Evolutionary conservation across 2,329 filamentous ascomycete genomes (phyloP).

Genomic region (Alternaria angustiovoidea): DNA sequence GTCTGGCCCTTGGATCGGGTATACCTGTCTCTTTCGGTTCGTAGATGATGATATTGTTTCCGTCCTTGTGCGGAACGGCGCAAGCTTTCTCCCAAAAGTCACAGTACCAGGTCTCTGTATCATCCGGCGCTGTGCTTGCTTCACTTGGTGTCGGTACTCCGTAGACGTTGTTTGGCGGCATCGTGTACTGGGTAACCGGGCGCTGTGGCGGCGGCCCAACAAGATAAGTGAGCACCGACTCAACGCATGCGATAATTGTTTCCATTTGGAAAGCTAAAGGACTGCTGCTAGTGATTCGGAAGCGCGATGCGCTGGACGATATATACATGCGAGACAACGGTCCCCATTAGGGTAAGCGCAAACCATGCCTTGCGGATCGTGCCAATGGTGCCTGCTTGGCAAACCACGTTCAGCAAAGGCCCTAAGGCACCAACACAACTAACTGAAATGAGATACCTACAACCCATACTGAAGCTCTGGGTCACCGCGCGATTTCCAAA

Average conservation of each 20-base stretch:
- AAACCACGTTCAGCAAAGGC: background rate
- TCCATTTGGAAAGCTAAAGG: background rate
- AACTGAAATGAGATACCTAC: rapidly evolving
- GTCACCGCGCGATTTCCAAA: background rate
- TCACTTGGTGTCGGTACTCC: background rate
- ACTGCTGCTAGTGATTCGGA: rapidly evolving
- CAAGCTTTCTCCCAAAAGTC: background rate
- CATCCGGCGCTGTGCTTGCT: background rate
- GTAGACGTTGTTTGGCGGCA: background rate
- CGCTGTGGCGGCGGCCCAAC: background rate
- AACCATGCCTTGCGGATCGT: background rate
- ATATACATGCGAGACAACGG: background rate
- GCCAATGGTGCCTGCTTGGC: background rate
- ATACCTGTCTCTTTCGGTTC: background rate
- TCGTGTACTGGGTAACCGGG: background rate
- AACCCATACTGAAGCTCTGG: background rate
- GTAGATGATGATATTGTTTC: slow-evolving; percentile 2
- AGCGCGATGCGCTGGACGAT: background rate
- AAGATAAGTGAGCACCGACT: background rate
- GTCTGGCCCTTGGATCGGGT: background rate
- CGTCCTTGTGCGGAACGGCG: background rate
- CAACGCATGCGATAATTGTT: background rate
- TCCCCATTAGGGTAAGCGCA: background rate
- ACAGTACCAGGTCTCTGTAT: background rate
- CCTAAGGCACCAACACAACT: background rate